Base-by-base conservation (phyloP, 2,329 filamentous ascomycete genomes). In the Pseudovirgaria hyperparasitica region DNA sequence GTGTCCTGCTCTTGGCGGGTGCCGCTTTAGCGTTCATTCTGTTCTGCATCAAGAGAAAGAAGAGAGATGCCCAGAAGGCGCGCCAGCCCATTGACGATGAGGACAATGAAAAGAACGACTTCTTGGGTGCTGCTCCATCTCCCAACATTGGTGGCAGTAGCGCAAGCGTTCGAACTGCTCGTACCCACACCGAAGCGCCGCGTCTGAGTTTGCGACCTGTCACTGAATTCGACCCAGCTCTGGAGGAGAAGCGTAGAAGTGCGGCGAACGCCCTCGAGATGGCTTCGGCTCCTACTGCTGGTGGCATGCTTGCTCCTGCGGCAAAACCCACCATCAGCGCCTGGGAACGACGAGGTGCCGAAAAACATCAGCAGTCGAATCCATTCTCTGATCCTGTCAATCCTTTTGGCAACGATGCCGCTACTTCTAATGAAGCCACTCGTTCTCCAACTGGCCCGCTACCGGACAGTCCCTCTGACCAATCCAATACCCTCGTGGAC, bases 181-280 rank as follows among this genome's bases (percentile, higher is more conserved):
- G 50, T 39, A 67, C 60, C 35, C 57, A 51, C 36, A 61, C 64
- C 16, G 67, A 60, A 18, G 76, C 85, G 23, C 84, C 85, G n/a
- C 77, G 77, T 35, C 67, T 94, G 34, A 92, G 82, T 46, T 65
- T 93, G 28, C 77, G 84, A 26, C 85, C 85, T 3, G 70, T 90
- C 25, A 87, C 82, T 21, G 75, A 90, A 43, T 86, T 93, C 55
- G 65, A 82, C 20, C 80, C 82, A 5, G 74, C 71, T 44, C 67
- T 81, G 35, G 60, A 49, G 33, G 52, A 51, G 15, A 50, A 57
- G 33, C 46, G 50, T 34, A 58, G 54, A 50, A 54, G 43, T 32
- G 46, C 43, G 31, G 52, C 44, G 32, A 50, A 52, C 30, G 26
- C 50, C 25, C 48, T 54, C 23, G 43, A 35, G 23, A 42, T 48